Evolutionary conservation across 345 rosid genomes (phyloP).

Genomic region (Bruguiera gymnorhiza): DNA sequence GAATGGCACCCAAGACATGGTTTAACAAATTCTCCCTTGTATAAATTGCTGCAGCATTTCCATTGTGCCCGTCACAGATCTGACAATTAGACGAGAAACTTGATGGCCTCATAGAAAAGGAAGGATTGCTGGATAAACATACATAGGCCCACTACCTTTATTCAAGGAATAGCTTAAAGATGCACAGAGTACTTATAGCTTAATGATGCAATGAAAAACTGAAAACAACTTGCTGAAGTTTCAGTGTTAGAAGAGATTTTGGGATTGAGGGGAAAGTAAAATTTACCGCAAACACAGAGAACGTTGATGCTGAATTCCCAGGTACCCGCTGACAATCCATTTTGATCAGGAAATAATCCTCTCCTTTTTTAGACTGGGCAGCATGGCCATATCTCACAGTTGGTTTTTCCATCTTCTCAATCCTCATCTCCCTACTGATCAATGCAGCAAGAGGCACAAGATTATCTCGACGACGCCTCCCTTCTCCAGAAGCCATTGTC

Average conservation of each 20-base stretch:
- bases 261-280: not conserved
- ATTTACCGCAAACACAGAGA: constrained; percentile 77
- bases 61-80: constrained; percentile 95
- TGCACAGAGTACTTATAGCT: not conserved
- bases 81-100: constrained; percentile 23
- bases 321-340: constrained; percentile 63
- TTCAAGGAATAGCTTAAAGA: no score
- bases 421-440: constrained; percentile 59
- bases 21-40: constrained; percentile 67
- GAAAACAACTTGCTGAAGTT: not conserved
- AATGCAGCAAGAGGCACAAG: constrained; percentile 81
- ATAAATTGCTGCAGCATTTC: constrained; percentile 84
- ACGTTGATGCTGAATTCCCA: constrained; percentile 57
- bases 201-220: no score
- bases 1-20: constrained; percentile 72
- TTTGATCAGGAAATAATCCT: constrained; percentile 73
- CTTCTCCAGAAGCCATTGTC: constrained; percentile 63
- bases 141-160: constrained; percentile 3
- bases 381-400: constrained; percentile 60
- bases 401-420: constrained; percentile 83
- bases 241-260: not conserved
- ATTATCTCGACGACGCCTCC: constrained; percentile 45
- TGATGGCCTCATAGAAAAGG: constrained; percentile 1
- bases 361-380: constrained; percentile 87
- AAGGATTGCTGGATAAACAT: constrained; percentile 8